Conservation (phyloP, 345 rosid genomes). For the Balakata baccata region DNA sequence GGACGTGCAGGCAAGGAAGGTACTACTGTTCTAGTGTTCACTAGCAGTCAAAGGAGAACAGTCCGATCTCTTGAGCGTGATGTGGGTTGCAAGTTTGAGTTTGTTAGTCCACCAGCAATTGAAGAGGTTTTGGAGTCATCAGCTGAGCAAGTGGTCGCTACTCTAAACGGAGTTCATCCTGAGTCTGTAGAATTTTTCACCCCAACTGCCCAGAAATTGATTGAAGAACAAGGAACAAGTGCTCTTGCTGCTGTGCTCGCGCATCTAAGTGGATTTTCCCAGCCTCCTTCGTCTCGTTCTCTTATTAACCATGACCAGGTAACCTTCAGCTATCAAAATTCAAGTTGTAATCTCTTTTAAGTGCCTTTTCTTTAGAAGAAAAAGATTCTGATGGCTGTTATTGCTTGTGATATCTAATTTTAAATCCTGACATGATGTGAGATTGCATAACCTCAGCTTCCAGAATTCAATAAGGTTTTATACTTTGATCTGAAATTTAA, state of each 20-base stretch:
- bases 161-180: slow-evolving; percentile 84
- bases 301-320: slow-evolving; percentile 95
- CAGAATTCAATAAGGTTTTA: not conserved
- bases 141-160: slow-evolving; percentile 82
- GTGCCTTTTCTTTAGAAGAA: too few species aligned
- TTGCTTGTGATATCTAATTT: too few species aligned
- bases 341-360: not conserved
- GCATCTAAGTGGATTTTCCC: slow-evolving; percentile 84
- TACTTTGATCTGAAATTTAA: too few species aligned
- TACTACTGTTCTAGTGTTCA: slow-evolving; percentile 79
- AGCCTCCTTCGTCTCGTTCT: slow-evolving; percentile 87
- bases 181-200: slow-evolving; percentile 70
- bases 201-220: slow-evolving; percentile 72
- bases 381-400: too few species aligned
- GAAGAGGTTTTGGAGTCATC: slow-evolving; percentile 81
- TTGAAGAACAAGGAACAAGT: slow-evolving; percentile 71
- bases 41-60: slow-evolving; percentile 80
- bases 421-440: too few species aligned
- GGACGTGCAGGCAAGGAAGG: slow-evolving; percentile 99
- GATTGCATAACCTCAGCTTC: too few species aligned
- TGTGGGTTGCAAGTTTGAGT: slow-evolving; percentile 83
- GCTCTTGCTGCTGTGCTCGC: slow-evolving; percentile 98
- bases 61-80: slow-evolving; percentile 88
- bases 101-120: slow-evolving; percentile 71
- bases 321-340: slow-evolving; percentile 11